Base-by-base conservation (phyloP, 352 stramenopile genomes). In the Plasmopara muralis region DNA sequence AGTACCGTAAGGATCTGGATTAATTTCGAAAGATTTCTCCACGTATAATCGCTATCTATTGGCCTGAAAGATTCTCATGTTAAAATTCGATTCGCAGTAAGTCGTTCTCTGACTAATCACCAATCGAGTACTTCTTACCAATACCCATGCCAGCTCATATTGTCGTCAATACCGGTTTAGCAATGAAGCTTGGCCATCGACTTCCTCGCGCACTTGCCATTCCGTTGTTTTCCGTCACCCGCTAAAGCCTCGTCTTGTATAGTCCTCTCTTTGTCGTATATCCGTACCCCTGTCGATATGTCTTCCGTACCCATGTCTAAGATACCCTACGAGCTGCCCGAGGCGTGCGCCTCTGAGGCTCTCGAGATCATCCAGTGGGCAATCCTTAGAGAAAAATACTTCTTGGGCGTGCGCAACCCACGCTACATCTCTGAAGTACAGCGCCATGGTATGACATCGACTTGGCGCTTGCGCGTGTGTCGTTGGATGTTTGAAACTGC, bases 401-500 rank as follows among this genome's bases (percentile, higher is more conserved):
- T 62, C 57, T 12, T 51, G 25, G 56, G 28, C 4, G 1, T 45
- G 33, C 66, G 69, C 30, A 61, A 83, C 48, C 57, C 61, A 9
- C 50, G 57, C 41, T 89, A 87, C 56, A 52, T 87, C 6, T 40
- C 48, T 1, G 45, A 50, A 3, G 67, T 78, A 15, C 80, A 89
- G 56, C 55, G 47, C 10, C 59, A 87, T 50, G 76, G 77, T 43
- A 87, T 91, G 74, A 78, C 76, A 42, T 33, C 64, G 35, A 56
- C 62, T 5, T 91, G 80, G 76, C 80, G 80, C 7, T 55, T 72
- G 16, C 83, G 83, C 45, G 84, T 91, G 42, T 86, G 74, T 44
- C 77, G 69, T 31, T 91, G 80, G 80, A 91, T 91, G 80, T 82
- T 88, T 43, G 73, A 87, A 69, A 88, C 77, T 0, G 72, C 75